phyloP scores from a whole-genome alignment of 768 basidiomycete genomes.

The Leccinum truebloodii region DNA sequence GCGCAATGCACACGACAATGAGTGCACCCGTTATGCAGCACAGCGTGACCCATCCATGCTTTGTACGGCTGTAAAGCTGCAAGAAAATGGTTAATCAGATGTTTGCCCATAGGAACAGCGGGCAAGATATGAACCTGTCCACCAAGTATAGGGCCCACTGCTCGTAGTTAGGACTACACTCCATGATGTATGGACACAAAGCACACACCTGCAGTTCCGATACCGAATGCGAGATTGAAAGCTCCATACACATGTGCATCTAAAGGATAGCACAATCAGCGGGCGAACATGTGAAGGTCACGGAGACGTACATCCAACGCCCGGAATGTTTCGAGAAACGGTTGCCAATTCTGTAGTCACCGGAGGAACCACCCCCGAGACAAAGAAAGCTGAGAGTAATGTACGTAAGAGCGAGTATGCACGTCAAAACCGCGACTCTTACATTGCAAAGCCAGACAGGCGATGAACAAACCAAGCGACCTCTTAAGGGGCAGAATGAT shows the following conservation, averaged over 20 bases:
- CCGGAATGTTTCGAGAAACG: constrained; percentile 54
- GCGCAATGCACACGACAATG: constrained; percentile 37
- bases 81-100: constrained; percentile 6
- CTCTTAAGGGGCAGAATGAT: constrained; percentile 51
- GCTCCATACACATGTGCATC: constrained; percentile 76
- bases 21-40: constrained; percentile 50
- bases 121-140: constrained; percentile 51
- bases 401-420: background rate
- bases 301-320: constrained; percentile 63
- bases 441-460: constrained; percentile 56
- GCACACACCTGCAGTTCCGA: constrained; percentile 59
- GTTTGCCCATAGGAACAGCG: background rate
- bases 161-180: constrained; percentile 3
- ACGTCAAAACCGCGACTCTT: constrained; percentile 16
- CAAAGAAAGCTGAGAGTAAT: constrained; percentile 53
- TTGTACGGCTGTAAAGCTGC: constrained; percentile 60
- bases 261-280: constrained; percentile 26
- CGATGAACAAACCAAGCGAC: constrained; percentile 45
- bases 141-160: constrained; percentile 71
- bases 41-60: constrained; percentile 60
- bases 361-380: constrained; percentile 58
- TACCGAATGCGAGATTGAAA: constrained; percentile 70
- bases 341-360: constrained; percentile 67
- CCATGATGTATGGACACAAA: background rate
- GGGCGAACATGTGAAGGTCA: background rate